Percentiles rank a stretch among this genome's conserved stretches.
phyloP scores from a whole-genome alignment of 2,329 filamentous ascomycete species.

The Fusarium virguliforme region DNA sequence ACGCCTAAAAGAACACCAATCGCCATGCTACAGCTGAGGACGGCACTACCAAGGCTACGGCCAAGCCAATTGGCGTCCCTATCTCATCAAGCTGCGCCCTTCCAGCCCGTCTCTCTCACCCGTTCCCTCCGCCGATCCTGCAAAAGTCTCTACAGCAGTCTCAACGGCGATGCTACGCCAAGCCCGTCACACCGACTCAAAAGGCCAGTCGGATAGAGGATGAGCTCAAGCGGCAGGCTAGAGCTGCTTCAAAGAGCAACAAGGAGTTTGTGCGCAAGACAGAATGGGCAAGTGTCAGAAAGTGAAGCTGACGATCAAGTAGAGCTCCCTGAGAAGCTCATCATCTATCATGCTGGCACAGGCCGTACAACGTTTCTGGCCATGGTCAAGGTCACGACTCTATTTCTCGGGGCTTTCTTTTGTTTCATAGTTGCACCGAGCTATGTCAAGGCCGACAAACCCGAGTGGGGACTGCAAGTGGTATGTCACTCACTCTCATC shows the following conservation, averaged over 20 bases:
- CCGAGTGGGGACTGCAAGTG: constrained; percentile 54
- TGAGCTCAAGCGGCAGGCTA: constrained; percentile 51
- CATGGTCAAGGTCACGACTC: constrained; percentile 78
- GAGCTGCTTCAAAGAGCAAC: constrained; percentile 41
- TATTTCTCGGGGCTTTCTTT: constrained; percentile 79
- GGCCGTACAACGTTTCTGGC: constrained; percentile 78
- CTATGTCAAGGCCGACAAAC: constrained; percentile 64
- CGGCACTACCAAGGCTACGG: constrained; percentile 39
- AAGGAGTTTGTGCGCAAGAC: constrained; percentile 39
- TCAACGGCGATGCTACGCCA: constrained; percentile 50
- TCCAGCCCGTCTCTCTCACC: constrained; percentile 21
- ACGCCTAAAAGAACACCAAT: not conserved
- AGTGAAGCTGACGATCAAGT: not conserved
- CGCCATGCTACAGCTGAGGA: constrained; percentile 46
- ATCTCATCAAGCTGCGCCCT: not conserved
- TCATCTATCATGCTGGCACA: constrained; percentile 84
- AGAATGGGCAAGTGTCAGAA: too few relatives aligned
- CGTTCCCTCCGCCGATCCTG: constrained; percentile 42
- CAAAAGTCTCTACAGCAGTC: constrained; percentile 47
- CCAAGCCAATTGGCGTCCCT: constrained; percentile 36
- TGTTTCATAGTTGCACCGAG: constrained; percentile 74
- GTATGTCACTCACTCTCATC: constrained; percentile 53
- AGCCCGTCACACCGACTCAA: constrained; percentile 27
- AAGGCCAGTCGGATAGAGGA: constrained; percentile 45
- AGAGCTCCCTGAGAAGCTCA: constrained; percentile 72